These are phyloP conservation scores for Eucalyptus regnans DNA, from an alignment of 345 rosid genomes.

Conservation along the genomic window DNA sequence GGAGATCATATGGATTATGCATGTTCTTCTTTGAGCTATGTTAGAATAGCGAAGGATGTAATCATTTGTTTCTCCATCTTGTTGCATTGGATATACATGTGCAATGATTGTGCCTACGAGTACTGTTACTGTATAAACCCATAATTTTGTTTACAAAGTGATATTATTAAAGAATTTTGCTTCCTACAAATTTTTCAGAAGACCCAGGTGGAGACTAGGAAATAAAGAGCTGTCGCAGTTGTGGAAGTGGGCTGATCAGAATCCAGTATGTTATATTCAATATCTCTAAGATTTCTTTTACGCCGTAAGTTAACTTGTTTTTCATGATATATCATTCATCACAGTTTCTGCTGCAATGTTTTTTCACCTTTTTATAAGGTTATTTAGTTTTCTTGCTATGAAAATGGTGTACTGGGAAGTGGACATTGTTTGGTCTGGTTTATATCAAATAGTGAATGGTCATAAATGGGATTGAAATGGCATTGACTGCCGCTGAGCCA, in stretches of 20 bases:
- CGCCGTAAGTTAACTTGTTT: neutral
- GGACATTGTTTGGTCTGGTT: neutral
- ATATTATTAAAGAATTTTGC: neutral
- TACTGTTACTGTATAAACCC: neutral
- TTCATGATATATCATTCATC: neutral
- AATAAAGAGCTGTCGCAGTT: constrained; percentile 95
- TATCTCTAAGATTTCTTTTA: neutral
- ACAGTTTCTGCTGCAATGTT: neutral
- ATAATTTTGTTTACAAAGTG: neutral
- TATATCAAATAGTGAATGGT: neutral
- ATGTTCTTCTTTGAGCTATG: neutral
- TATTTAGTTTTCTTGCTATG: neutral
- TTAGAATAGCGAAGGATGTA: neutral
- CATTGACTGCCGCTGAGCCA: neutral
- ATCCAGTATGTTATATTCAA: constrained; percentile 37
- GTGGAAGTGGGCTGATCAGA: constrained; percentile 98
- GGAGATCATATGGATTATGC: neutral
- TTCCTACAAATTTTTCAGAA: constrained; percentile 31
- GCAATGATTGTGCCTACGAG: neutral
- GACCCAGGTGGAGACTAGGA: constrained; percentile 85
- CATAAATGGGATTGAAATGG: neutral
- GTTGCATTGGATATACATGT: neutral
- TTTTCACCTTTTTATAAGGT: neutral
- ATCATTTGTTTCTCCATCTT: neutral
- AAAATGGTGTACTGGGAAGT: neutral